Conservation (phyloP, 176 grass and related monocot genomes). For the Carex scoparia region DNA sequence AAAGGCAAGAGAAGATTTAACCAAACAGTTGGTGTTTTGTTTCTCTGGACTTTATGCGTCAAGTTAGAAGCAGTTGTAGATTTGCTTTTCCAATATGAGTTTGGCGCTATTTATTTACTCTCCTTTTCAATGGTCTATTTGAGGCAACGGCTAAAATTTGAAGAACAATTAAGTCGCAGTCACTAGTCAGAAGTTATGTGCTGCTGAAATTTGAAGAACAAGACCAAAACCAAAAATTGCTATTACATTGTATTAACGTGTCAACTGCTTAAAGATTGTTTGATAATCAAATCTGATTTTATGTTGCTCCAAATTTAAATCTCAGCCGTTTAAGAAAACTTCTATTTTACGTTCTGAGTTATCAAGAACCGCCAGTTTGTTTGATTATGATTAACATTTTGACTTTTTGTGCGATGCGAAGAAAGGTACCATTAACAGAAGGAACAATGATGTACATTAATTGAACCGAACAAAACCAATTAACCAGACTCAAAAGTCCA, state of each 20-base stretch:
- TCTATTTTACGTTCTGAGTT: neutral
- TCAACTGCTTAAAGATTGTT: too few species aligned
- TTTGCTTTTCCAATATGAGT: neutral
- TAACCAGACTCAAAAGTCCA: too few species aligned
- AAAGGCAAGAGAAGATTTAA: neutral
- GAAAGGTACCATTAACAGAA: too few species aligned
- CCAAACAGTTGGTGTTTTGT: neutral
- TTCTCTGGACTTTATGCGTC: neutral
- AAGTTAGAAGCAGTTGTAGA: neutral
- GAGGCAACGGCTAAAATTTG: neutral
- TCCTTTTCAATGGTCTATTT: neutral
- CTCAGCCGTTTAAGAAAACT: neutral
- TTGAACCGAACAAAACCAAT: too few species aligned
- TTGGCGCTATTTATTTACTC: neutral
- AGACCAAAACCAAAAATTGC: too few species aligned
- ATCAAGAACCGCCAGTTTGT: neutral
- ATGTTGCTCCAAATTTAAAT: neutral
- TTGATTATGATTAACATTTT: neutral
- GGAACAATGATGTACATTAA: too few species aligned
- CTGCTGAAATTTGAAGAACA: neutral
- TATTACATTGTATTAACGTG: too few species aligned
- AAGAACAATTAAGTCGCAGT: neutral
- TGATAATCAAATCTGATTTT: neutral
- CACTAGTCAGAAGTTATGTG: slow-evolving; percentile 5
- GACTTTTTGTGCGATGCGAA: neutral